Conservation (phyloP, 495 filamentous ascomycete genomes). For the Penicillium macrosclerotiorum region DNA sequence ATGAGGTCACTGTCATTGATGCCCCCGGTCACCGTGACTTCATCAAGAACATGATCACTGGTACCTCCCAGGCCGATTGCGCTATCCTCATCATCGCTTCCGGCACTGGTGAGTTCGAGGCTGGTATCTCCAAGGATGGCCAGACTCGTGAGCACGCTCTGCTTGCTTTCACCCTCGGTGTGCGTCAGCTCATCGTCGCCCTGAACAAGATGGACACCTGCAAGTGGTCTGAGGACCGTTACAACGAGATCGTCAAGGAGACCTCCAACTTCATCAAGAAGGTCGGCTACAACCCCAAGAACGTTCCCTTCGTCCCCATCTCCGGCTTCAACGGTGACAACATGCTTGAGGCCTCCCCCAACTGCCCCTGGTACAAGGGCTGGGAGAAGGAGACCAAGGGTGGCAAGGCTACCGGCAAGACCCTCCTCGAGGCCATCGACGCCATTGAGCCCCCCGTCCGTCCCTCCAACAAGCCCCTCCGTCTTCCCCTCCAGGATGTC, state of each 20-base stretch:
- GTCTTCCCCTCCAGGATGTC: slow-evolving; percentile 99
- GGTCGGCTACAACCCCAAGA: slow-evolving; percentile 99
- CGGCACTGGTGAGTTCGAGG: slow-evolving; percentile 99
- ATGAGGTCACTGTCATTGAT: slow-evolving; percentile 99
- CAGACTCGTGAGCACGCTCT: slow-evolving; percentile 99
- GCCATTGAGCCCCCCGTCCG: slow-evolving; percentile 89
- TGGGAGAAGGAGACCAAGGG: slow-evolving; percentile 99
- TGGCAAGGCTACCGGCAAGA: slow-evolving; percentile 88
- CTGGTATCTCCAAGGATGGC: slow-evolving; percentile 99
- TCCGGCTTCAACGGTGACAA: slow-evolving; percentile 99
- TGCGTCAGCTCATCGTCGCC: slow-evolving; percentile 99
- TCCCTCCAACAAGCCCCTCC: slow-evolving; percentile 85
- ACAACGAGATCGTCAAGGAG: slow-evolving; percentile 99
- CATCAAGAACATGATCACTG: slow-evolving; percentile 99
- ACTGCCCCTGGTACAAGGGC: slow-evolving; percentile 99
- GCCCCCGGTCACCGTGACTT: slow-evolving; percentile 99
- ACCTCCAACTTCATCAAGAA: slow-evolving; percentile 99
- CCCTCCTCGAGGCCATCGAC: slow-evolving; percentile 98
- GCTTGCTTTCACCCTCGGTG: slow-evolving; percentile 99
- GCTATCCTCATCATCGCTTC: slow-evolving; percentile 99
- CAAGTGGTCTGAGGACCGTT: slow-evolving; percentile 96
- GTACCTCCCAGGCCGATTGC: slow-evolving; percentile 99
- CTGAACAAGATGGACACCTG: slow-evolving; percentile 99
- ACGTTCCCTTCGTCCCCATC: slow-evolving; percentile 97
- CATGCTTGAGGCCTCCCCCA: slow-evolving; percentile 90